These are phyloP conservation scores for Globisporangium rhizosaccharum DNA, from an alignment of 352 stramenopile species.

Conservation along the genomic window DNA sequence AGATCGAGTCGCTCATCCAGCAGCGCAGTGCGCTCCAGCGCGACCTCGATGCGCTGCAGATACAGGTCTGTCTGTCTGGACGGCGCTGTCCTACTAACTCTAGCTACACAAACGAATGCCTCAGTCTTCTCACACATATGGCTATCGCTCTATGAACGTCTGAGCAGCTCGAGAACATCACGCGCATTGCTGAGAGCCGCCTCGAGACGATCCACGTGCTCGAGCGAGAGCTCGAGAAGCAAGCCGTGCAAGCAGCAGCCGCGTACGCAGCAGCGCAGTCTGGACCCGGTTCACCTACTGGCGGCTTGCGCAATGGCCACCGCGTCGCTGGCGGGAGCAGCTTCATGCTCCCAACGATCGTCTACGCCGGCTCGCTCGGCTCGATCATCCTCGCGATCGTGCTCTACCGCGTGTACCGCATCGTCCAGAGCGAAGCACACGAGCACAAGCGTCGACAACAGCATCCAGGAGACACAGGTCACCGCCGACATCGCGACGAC, in stretches of 20 bases:
- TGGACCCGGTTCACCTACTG: neutral
- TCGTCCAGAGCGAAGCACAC: slow-evolving; percentile 39
- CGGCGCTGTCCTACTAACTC: neutral
- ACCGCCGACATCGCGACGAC: neutral
- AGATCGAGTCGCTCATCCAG: slow-evolving; percentile 62
- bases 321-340: slow-evolving; percentile 1
- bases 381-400: slow-evolving; percentile 36
- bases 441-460: slow-evolving; percentile 17
- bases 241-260: slow-evolving; percentile 44
- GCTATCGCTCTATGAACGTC: neutral
- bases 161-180: slow-evolving; percentile 56
- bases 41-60: slow-evolving; percentile 36
- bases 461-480: neutral
- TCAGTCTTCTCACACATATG: too few species aligned
- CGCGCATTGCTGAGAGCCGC: slow-evolving; percentile 55
- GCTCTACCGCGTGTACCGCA: slow-evolving; percentile 46
- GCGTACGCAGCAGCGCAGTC: slow-evolving; percentile 21
- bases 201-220: slow-evolving; percentile 69
- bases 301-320: slow-evolving; percentile 4
- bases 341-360: slow-evolving; percentile 43
- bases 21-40: slow-evolving; percentile 52
- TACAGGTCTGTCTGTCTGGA: slow-evolving; percentile 28
- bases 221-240: slow-evolving; percentile 61
- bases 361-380: slow-evolving; percentile 46
- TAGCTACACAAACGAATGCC: too few species aligned